A percentile compares a stretch with the other conserved stretches of the same genome.
These are phyloP conservation scores for Acacia melanoxylon DNA, from an alignment of 306 rosid genomes.

Conservation along the genomic window DNA sequence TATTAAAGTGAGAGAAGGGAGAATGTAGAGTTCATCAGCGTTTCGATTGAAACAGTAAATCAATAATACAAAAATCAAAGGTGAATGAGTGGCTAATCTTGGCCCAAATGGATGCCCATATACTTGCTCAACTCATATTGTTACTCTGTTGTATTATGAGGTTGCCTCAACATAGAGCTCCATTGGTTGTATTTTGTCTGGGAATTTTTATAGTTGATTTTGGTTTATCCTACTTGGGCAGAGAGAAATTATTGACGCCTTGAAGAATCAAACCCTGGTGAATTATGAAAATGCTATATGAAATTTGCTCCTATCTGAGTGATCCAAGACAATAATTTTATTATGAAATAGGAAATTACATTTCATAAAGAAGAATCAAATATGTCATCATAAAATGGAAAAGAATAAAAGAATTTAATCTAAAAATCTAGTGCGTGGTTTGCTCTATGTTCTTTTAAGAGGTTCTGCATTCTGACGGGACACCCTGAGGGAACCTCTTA, in stretches of 20 bases:
- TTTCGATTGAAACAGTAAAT: too few relatives aligned
- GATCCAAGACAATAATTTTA: not conserved
- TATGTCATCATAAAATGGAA: not conserved
- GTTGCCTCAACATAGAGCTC: not conserved
- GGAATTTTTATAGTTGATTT: too few relatives aligned
- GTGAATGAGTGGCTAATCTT: too few relatives aligned
- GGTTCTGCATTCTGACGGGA: not conserved
- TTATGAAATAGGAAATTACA: not conserved
- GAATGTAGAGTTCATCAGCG: too few relatives aligned
- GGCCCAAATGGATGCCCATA: too few relatives aligned
- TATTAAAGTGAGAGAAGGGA: too few relatives aligned
- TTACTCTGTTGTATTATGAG: not conserved
- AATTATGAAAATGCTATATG: not conserved
- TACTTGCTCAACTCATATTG: too few relatives aligned
- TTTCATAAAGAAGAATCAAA: not conserved
- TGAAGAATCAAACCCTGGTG: not conserved
- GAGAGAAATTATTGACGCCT: too few relatives aligned
- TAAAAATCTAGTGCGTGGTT: not conserved
- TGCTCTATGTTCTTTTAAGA: not conserved
- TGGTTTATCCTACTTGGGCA: too few relatives aligned
- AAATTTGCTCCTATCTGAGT: not conserved
- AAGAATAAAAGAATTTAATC: not conserved
- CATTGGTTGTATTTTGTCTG: too few relatives aligned
- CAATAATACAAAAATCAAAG: too few relatives aligned
- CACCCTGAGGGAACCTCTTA: constrained; percentile 1